A percentile compares a stretch with the other conserved stretches of the same genome.
phyloP scores from a whole-genome alignment of 176 grass and related monocot species.

The Oryza officinalis region DNA sequence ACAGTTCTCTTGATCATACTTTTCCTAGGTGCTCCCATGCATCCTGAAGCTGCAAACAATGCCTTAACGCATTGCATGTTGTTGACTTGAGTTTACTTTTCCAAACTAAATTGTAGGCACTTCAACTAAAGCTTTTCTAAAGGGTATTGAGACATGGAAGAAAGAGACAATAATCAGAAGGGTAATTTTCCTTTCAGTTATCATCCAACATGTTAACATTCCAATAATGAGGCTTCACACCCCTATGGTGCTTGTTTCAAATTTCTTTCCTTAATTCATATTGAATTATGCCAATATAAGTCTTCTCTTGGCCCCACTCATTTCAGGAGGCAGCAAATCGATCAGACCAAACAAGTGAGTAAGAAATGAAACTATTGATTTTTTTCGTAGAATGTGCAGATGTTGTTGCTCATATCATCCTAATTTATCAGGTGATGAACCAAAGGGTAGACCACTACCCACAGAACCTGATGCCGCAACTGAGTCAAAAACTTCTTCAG shows the following conservation, averaged over 20 bases:
- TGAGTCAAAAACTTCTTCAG: slow-evolving; percentile 1
- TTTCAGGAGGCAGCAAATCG: slow-evolving; percentile 46
- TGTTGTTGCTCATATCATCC: not conserved
- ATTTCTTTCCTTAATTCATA: not conserved
- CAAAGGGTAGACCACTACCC: slow-evolving; percentile 46
- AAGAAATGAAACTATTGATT: not conserved
- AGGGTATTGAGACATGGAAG: slow-evolving; percentile 73
- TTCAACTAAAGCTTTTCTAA: slow-evolving; percentile 67
- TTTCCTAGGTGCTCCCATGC: slow-evolving; percentile 54
- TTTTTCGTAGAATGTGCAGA: not conserved
- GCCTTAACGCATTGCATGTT: not conserved
- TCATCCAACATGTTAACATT: not conserved
- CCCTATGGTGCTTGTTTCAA: not conserved
- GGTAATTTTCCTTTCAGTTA: slow-evolving; percentile 27
- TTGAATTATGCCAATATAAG: too few species aligned
- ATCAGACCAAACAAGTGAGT: slow-evolving; percentile 37
- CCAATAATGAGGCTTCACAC: not conserved
- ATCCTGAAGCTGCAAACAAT: not conserved
- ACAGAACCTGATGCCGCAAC: slow-evolving; percentile 1
- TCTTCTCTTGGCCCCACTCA: not conserved
- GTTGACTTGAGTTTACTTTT: not conserved
- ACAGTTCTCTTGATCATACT: too few species aligned
- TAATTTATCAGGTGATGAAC: slow-evolving; percentile 40
- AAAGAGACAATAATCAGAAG: slow-evolving; percentile 54
- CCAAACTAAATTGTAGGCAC: slow-evolving; percentile 40